Percentiles rank a stretch among this genome's conserved stretches.
Conservation (phyloP, 2,329 filamentous ascomycete species). For the Aspergillus fijiensis region DNA sequence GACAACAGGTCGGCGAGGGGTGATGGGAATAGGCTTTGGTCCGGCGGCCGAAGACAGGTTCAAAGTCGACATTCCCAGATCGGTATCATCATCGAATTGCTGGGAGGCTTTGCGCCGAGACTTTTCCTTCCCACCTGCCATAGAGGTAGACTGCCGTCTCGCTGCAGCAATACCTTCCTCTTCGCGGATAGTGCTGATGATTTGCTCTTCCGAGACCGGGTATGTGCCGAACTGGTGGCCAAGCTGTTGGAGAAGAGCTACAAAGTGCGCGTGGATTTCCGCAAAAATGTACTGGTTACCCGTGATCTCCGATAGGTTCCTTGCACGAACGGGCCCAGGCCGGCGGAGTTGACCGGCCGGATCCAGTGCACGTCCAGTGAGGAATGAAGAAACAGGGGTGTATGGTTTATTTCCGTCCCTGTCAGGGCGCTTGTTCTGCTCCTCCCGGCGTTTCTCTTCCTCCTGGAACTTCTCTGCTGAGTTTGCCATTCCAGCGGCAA, state of each 20-base stretch:
- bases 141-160: constrained; percentile 24
- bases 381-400: constrained; percentile 58
- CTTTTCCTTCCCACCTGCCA: constrained; percentile 21
- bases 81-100: constrained; percentile 27
- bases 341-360: constrained; percentile 56
- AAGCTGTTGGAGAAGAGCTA: constrained; percentile 49
- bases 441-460: constrained; percentile 45
- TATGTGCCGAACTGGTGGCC: constrained; percentile 47
- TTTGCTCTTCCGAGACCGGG: constrained; percentile 44
- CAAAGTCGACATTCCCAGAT: constrained; percentile 35
- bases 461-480: constrained; percentile 48
- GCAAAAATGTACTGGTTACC: constrained; percentile 60
- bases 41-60: constrained; percentile 36
- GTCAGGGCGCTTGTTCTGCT: constrained; percentile 30
- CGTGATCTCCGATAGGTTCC: constrained; percentile 59
- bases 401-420: constrained; percentile 43
- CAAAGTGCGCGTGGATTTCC: constrained; percentile 56
- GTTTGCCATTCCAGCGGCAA: constrained; percentile 53
- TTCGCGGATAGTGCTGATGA: constrained; percentile 40
- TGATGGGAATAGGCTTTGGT: constrained; percentile 41
- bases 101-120: constrained; percentile 17
- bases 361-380: constrained; percentile 56
- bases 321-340: constrained; percentile 54
- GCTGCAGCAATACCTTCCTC: constrained; percentile 24
- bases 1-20: constrained; percentile 36